A percentile compares a stretch with the other conserved stretches of the same genome.
These are phyloP conservation scores for Solanum sitiens DNA, from an alignment of 257 asterid species.

Conservation along the genomic window DNA sequence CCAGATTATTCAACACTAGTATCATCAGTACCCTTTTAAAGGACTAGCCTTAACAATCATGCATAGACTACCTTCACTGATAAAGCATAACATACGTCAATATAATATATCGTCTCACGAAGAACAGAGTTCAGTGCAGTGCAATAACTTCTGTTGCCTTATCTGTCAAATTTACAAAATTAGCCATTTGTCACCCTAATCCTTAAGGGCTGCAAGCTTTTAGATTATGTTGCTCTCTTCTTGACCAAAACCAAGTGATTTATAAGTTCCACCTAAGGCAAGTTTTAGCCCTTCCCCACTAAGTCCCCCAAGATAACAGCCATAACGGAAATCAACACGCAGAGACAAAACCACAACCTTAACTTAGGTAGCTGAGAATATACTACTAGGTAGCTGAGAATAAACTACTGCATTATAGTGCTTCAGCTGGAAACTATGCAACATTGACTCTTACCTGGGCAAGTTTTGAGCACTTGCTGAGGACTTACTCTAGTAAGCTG, in stretches of 20 bases:
- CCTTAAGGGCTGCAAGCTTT: neutral
- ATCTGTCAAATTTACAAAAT: neutral
- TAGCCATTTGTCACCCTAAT: neutral
- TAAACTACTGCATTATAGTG: neutral
- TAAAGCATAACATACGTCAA: neutral
- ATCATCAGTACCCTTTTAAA: neutral
- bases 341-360: neutral
- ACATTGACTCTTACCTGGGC: neutral
- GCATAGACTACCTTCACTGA: neutral
- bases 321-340: neutral
- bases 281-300: neutral
- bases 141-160: neutral
- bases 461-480: neutral
- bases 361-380: neutral
- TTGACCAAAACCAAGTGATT: neutral
- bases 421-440: neutral
- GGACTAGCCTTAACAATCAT: neutral
- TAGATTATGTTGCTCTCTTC: neutral
- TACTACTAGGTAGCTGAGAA: neutral
- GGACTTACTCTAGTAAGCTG: neutral
- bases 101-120: neutral
- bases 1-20: neutral
- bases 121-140: neutral
- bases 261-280: neutral
- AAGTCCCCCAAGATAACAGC: neutral